Base-by-base conservation (phyloP, 805 yeast species). In the Sungouiozyma intestinalis region DNA sequence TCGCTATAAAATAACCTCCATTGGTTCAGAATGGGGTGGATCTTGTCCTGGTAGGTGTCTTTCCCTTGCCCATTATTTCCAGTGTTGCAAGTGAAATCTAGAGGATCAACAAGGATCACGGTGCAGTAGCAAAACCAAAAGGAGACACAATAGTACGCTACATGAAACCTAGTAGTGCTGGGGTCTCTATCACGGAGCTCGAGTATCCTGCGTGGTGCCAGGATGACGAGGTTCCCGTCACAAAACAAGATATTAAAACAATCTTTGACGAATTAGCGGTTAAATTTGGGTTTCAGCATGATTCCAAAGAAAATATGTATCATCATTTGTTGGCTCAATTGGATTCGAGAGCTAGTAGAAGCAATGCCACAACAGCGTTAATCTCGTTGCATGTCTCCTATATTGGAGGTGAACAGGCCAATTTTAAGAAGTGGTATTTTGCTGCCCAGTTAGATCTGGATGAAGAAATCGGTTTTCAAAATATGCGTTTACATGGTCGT, bases 351-450 rank as follows among this genome's bases (percentile, higher is more conserved):
- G 74, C 95, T 0, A 76, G 94, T 46, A 73, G 97, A 46, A 76
- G 81, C 72, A 62, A 79, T 2, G 83, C 95, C 3, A 60, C 67
- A 31, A 72, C 66, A 44, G 97, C 97, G 0, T 66, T 90, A 43
- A 55, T 78, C 2, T 75, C 90, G 0, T 63, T 90, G 29, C 97
- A 90, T 63, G 79, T 86, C 1, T 94, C 88, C 47, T 90, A 90
- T 62, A 85, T 90, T 47, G 97, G 96, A 0, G 97, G 97, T 15
- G 85, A 79, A 39, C 69, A 79, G 45, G 75, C 97, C 3, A 90
- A 90, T 63, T 90, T 80, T 63, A 75, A 81, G 55, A 86, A 84
- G 62, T 90, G 97, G 97, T 86, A 79, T 60, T 84, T 88, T 63
- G 85, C 94, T 36, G 85, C 94, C 7, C 85, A 80, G 61, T 65